phyloP scores from a whole-genome alignment of 2,329 filamentous ascomycete species.

The Fusarium albidum region DNA sequence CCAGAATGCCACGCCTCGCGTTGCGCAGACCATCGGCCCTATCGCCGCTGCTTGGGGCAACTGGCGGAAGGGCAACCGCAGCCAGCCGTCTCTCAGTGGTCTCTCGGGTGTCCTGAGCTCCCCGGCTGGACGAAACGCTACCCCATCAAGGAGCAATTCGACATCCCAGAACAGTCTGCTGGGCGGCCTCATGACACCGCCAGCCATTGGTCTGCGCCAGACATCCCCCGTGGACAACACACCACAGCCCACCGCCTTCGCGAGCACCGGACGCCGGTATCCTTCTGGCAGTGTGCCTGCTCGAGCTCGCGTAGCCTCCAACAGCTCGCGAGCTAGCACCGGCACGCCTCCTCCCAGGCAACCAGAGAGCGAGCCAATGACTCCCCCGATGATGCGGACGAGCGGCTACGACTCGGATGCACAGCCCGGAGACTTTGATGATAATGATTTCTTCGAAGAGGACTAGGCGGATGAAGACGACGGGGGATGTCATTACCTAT shows the following conservation, averaged over 20 bases:
- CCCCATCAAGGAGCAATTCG: constrained; percentile 66
- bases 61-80: constrained; percentile 79
- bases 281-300: constrained; percentile 48
- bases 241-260: constrained; percentile 67
- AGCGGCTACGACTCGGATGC: constrained; percentile 70
- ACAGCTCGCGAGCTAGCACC: constrained; percentile 38
- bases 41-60: constrained; percentile 94
- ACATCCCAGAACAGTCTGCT: constrained; percentile 68
- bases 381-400: constrained; percentile 68
- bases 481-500: constrained; percentile 8
- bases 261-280: constrained; percentile 66
- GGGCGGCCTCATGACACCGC: constrained; percentile 88
- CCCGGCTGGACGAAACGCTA: constrained; percentile 55
- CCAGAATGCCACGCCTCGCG: constrained; percentile 80
- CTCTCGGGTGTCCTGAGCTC: constrained; percentile 58
- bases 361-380: constrained; percentile 55
- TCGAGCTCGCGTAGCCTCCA: constrained; percentile 42
- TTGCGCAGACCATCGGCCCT: constrained; percentile 81
- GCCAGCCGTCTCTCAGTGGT: constrained; percentile 58
- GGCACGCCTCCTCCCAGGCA: constrained; percentile 51
- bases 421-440: constrained; percentile 65
- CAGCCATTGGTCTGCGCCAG: constrained; percentile 75
- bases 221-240: constrained; percentile 56
- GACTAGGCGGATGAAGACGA: constrained; percentile 40
- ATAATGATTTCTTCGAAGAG: constrained; percentile 67